Evolutionary conservation across 306 rosid genomes (phyloP), one percentile per base, ranked within the genome.

Genomic region (Trichosanthes truncata): DNA sequence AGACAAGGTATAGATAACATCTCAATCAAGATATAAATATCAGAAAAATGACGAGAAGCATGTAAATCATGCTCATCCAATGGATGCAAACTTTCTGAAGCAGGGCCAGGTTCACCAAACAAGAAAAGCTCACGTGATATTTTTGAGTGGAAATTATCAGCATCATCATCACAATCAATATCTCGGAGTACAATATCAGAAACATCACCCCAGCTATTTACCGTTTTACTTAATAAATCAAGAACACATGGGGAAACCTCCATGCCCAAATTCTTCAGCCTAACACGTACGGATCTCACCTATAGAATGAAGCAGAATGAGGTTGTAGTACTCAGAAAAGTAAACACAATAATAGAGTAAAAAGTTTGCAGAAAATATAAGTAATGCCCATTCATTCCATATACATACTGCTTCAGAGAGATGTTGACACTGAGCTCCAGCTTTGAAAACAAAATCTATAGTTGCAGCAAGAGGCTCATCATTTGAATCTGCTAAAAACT

Each of bases 141-240:
- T 78, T 88, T 83, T 52, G 94, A 84, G 88, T 91, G 84, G 79
- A 78, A 88, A 76, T 91, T 97, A 76, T 89, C 92, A 81, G 85
- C 89, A 83, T 90, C 98, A 76, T 91, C 96, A 55, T 93, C 97
- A 83, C 94, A 87, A 83, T 96, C 96, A 80, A 96, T 90, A 82
- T 96, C 99, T 87, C 96, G 86, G 21, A 96, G 96, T 77, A 96
- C 83, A 78, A 96, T 87, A 88, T 96, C 99, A 77, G 99, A 96
- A 88, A 91, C 99, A 89, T 93, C 98, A 74, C 98, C 98, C 98
- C 99, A 93, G 86, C 98, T 93, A 89, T 93, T 93, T 83, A 93
- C 87, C 82, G 96, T 96, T 84, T 87, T 93, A 75, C 98, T 89
- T 84, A 96, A 88, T 85, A 96, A 90, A 75, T 93, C 96, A 74